Evolutionary conservation across 805 yeast genomes (phyloP).

Genomic region (Debaryomyces castellii): DNA sequence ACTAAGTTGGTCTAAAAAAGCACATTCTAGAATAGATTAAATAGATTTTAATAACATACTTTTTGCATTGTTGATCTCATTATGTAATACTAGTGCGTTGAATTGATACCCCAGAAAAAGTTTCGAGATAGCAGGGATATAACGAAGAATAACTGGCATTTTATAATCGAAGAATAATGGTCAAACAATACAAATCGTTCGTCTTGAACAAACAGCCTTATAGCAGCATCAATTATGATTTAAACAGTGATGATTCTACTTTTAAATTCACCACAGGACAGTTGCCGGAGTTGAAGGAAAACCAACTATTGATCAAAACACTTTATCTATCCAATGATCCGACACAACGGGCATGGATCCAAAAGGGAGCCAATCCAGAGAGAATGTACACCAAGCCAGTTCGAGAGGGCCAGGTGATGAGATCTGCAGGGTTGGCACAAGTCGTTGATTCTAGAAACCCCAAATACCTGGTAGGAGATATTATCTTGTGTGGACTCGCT

Average conservation of each 20-base stretch:
- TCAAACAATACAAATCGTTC: slow-evolving; percentile 3
- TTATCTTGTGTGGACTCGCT: slow-evolving; percentile 14
- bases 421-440: slow-evolving; percentile 21
- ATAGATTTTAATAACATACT: not conserved
- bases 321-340: slow-evolving; percentile 37
- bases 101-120: not conserved
- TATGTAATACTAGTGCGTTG: not conserved
- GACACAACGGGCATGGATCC: slow-evolving; percentile 36
- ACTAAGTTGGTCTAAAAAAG: slow-evolving; percentile 34
- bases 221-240: slow-evolving; percentile 15
- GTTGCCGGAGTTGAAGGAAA: slow-evolving; percentile 17
- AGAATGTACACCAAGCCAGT: slow-evolving; percentile 23
- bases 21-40: not conserved
- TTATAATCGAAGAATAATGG: not conserved
- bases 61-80: too few relatives aligned
- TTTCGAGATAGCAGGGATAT: too few relatives aligned
- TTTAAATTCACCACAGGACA: slow-evolving; percentile 22
- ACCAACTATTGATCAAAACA: slow-evolving; percentile 25
- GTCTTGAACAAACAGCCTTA: slow-evolving; percentile 22
- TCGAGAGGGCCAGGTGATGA: slow-evolving; percentile 19
- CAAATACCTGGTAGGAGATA: slow-evolving; percentile 24
- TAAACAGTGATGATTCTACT: slow-evolving; percentile 25
- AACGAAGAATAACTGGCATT: too few relatives aligned
- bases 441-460: slow-evolving; percentile 23
- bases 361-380: slow-evolving; percentile 21